Conservation (phyloP, 2,329 filamentous ascomycete species). For the Atkinsonella hypoxylon region DNA sequence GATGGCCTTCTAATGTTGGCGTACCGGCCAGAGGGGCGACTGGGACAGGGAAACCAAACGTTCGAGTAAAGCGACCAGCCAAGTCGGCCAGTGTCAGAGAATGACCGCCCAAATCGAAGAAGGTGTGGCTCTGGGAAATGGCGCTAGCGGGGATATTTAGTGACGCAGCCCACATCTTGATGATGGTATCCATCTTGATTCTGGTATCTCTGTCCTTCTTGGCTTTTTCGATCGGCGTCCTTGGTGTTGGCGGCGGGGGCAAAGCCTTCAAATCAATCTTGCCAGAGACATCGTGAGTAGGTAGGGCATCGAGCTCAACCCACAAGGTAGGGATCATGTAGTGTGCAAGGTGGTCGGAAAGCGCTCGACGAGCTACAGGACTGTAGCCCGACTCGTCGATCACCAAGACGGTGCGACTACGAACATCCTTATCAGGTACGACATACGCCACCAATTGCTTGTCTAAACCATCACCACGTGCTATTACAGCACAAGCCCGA, state of each 20-base stretch:
- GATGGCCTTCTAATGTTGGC: constrained; percentile 59
- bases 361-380: constrained; percentile 50
- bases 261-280: constrained; percentile 65
- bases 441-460: constrained; percentile 67
- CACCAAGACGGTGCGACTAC: constrained; percentile 47
- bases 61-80: constrained; percentile 54
- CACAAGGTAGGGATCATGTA: constrained; percentile 77
- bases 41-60: constrained; percentile 62
- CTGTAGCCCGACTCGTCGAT: constrained; percentile 63
- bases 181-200: constrained; percentile 54
- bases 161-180: constrained; percentile 59
- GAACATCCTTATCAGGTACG: constrained; percentile 50
- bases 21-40: constrained; percentile 59
- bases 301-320: constrained; percentile 59
- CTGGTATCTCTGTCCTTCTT: constrained; percentile 46
- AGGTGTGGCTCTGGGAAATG: constrained; percentile 60
- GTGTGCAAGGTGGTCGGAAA: constrained; percentile 57
- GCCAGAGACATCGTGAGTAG: constrained; percentile 67
- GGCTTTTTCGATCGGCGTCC: constrained; percentile 25
- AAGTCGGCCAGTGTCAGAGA: constrained; percentile 68
- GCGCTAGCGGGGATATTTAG: constrained; percentile 51
- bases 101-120: constrained; percentile 73
- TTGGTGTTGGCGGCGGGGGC: constrained; percentile 49
- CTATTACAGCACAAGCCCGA: constrained; percentile 56
- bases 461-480: constrained; percentile 66